Evolutionary conservation across 352 stramenopile genomes (phyloP).

Genomic region (Phytophthora quininea): DNA sequence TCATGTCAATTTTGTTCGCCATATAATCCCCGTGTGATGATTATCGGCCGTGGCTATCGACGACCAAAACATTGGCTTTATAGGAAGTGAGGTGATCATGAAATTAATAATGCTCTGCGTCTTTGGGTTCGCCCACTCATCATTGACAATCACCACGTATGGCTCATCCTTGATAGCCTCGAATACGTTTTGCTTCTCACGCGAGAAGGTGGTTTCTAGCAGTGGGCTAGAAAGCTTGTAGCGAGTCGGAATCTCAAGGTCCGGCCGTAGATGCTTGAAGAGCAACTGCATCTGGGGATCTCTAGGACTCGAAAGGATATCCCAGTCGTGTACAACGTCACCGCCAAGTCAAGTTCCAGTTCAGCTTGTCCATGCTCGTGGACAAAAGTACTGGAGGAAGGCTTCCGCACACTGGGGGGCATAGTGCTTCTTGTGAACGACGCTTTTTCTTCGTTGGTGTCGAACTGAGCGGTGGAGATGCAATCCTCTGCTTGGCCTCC

Average conservation of each 20-base stretch:
- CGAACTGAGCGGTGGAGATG: not conserved
- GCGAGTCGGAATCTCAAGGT: not conserved
- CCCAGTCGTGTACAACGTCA: not conserved
- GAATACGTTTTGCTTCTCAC: not conserved
- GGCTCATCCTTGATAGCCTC: not conserved
- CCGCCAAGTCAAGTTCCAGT: conserved; percentile 1
- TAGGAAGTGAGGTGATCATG: conserved; percentile 4
- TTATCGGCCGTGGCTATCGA: conserved; percentile 6
- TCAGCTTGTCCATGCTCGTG: not conserved
- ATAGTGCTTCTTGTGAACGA: not conserved
- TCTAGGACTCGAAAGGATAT: conserved; percentile 5
- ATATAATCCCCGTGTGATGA: conserved; percentile 13
- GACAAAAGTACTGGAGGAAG: not conserved
- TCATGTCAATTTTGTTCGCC: not conserved
- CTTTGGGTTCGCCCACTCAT: conserved; percentile 20
- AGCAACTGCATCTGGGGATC: not conserved
- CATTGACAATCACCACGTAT: conserved; percentile 10
- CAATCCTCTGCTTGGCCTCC: not conserved
- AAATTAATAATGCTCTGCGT: conserved; percentile 25
- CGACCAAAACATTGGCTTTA: conserved; percentile 16
- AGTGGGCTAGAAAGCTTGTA: not conserved
- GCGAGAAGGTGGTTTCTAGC: not conserved
- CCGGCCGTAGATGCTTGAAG: conserved; percentile 1
- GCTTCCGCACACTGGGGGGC: not conserved
- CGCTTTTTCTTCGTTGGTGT: conserved; percentile 1